phyloP scores from a whole-genome alignment of 306 rosid genomes.

The Luffa acutangula region DNA sequence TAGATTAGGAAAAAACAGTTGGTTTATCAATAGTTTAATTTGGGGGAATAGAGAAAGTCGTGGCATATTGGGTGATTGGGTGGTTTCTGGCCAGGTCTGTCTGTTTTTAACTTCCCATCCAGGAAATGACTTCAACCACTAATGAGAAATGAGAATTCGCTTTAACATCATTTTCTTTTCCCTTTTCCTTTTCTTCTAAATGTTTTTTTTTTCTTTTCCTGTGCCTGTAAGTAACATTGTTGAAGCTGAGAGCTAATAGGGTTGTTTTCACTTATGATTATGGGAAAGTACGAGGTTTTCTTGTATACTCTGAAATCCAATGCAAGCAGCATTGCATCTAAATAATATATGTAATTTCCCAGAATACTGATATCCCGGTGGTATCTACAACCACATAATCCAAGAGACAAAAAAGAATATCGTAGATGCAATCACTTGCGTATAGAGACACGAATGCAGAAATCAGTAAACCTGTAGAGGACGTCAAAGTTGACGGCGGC shows the following conservation, averaged over 20 bases:
- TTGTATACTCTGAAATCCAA: not conserved
- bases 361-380: not conserved
- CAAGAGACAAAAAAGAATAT: not conserved
- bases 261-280: not conserved
- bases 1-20: not conserved
- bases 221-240: constrained; percentile 15
- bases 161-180: not conserved
- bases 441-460: constrained; percentile 30
- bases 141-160: not conserved
- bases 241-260: constrained; percentile 14
- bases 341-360: constrained; percentile 5
- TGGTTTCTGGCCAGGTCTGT: not conserved
- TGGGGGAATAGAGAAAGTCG: not conserved
- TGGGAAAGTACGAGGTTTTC: not conserved
- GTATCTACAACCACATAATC: not conserved
- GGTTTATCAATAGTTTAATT: not conserved
- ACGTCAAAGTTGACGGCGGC: constrained; percentile 84
- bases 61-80: not conserved
- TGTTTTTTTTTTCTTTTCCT: not conserved
- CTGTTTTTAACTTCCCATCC: not conserved
- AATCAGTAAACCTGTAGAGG: constrained; percentile 45
- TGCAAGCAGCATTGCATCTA: not conserved
- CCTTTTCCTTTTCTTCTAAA: constrained; percentile 6
- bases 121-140: constrained; percentile 12
- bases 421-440: not conserved